phyloP scores from a whole-genome alignment of 495 filamentous ascomycete species.

The Polyplosphaeria fusca region DNA sequence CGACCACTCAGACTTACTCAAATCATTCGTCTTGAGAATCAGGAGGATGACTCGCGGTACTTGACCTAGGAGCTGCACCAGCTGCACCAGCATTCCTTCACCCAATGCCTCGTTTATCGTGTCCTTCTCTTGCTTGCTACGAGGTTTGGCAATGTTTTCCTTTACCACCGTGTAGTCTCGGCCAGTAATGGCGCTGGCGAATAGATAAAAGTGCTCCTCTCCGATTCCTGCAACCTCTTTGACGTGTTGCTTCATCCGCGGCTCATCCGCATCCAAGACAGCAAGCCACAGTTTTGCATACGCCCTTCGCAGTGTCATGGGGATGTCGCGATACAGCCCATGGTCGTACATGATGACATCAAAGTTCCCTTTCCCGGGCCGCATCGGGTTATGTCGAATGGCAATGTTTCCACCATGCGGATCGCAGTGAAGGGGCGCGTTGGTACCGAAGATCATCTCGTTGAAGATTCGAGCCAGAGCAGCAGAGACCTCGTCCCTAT shows the following conservation, averaged over 20 bases:
- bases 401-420: constrained; percentile 97
- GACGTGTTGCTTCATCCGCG: constrained; percentile 81
- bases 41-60: constrained; percentile 90
- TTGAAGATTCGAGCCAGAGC: constrained; percentile 93
- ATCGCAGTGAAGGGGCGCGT: constrained; percentile 92
- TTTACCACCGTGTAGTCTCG: constrained; percentile 77
- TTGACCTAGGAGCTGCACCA: constrained; percentile 83
- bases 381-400: constrained; percentile 66
- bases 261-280: constrained; percentile 82
- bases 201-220: constrained; percentile 91
- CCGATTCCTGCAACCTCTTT: constrained; percentile 82
- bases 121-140: constrained; percentile 72
- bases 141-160: constrained; percentile 56
- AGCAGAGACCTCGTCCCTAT: constrained; percentile 94
- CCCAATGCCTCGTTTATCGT: constrained; percentile 76
- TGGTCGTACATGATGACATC: constrained; percentile 99
- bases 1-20: constrained; percentile 78
- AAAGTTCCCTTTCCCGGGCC: constrained; percentile 69
- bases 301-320: constrained; percentile 67
- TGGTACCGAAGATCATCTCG: constrained; percentile 96
- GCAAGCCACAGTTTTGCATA: constrained; percentile 99
- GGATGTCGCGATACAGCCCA: constrained; percentile 92
- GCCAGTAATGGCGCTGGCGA: constrained; percentile 94
- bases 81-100: constrained; percentile 79
- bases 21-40: constrained; percentile 97